A percentile compares a stretch with the other conserved stretches of the same genome.
phyloP scores from a whole-genome alignment of 257 asterid genomes.

The Knoxia roxburghii region DNA sequence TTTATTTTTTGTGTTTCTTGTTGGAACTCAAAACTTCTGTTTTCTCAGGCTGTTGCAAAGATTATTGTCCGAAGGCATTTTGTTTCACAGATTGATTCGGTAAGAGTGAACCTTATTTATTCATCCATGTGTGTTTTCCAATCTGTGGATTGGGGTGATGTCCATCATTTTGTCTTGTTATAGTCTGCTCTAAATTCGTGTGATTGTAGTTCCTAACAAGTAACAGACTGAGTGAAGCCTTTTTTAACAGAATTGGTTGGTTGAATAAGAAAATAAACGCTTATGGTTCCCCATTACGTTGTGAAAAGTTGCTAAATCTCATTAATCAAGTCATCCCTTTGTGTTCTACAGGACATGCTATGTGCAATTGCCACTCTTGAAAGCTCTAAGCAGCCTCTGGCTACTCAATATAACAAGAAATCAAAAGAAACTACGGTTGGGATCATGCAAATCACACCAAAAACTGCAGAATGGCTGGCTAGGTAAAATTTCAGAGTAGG shows the following conservation, averaged over 20 bases:
- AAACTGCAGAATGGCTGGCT: conserved; percentile 74
- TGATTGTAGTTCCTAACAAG: not conserved
- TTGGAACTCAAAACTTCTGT: not conserved
- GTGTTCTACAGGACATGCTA: conserved; percentile 65
- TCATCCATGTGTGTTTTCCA: not conserved
- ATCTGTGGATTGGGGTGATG: not conserved
- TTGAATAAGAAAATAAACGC: not conserved
- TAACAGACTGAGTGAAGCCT: no score
- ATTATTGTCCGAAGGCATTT: conserved; percentile 79
- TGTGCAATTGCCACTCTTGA: conserved; percentile 93
- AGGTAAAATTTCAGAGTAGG: conserved; percentile 31
- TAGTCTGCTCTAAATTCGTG: not conserved
- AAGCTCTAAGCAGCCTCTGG: conserved; percentile 74
- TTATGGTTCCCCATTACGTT: not conserved
- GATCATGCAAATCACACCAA: conserved; percentile 71
- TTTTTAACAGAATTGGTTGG: not conserved
- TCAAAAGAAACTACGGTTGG: conserved; percentile 58
- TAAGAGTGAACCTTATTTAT: conserved; percentile 23
- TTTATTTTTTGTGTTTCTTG: not conserved
- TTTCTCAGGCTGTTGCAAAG: conserved; percentile 78
- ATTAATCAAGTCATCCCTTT: conserved; percentile 8
- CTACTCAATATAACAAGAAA: conserved; percentile 56
- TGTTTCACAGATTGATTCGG: conserved; percentile 79
- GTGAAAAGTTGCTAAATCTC: conserved; percentile 7
- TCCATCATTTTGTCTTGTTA: not conserved